phyloP scores from a whole-genome alignment of 495 filamentous ascomycete genomes.

The Daldinia vernicosa region DNA sequence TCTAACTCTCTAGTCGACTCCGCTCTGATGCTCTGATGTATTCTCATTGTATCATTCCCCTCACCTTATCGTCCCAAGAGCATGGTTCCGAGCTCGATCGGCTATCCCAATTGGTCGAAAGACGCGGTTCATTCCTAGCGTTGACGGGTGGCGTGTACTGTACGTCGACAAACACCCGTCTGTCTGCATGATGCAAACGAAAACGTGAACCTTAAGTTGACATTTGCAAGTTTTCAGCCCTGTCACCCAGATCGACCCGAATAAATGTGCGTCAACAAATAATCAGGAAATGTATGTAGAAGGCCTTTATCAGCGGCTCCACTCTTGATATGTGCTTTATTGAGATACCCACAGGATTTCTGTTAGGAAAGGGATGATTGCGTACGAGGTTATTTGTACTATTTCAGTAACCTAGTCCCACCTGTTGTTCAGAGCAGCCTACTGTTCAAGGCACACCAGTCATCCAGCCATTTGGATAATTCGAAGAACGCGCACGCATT shows the following conservation, averaged over 20 bases:
- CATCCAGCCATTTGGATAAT: not conserved
- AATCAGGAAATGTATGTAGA: conserved; percentile 4
- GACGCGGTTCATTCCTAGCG: not conserved
- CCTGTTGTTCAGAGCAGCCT: not conserved
- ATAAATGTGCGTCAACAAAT: not conserved
- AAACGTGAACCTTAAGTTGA: conserved; percentile 10
- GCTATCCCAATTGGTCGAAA: conserved; percentile 13
- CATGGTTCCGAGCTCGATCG: not conserved
- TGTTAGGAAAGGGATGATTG: not conserved
- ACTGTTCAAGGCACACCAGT: not conserved
- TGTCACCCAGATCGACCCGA: not conserved
- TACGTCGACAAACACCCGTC: not conserved
- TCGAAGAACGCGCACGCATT: not conserved
- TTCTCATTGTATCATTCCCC: conserved; percentile 14
- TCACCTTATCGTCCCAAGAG: conserved; percentile 27
- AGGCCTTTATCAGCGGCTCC: not conserved
- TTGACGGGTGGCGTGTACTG: conserved; percentile 3
- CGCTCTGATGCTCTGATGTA: conserved; percentile 1
- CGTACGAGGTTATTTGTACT: not conserved
- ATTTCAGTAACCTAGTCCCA: not conserved
- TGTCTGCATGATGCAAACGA: conserved; percentile 9
- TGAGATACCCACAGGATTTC: not conserved
- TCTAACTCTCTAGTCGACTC: not conserved
- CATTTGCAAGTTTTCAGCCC: conserved; percentile 19
- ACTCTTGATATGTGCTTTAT: not conserved